Base-by-base conservation (phyloP, 2,329 filamentous ascomycete genomes). In the Aspergillus sojae region DNA sequence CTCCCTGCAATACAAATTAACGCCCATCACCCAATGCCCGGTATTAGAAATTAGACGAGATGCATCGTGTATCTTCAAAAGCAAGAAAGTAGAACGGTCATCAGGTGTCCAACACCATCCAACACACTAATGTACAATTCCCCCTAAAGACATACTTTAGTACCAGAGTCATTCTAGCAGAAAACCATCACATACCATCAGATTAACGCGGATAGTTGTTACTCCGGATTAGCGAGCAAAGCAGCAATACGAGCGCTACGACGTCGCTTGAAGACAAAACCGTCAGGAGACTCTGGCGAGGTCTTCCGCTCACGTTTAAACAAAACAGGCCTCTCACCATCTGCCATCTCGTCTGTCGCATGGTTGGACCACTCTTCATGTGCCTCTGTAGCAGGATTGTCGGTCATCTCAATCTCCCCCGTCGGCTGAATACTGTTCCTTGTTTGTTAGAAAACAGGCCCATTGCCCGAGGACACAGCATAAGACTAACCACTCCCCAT, bases 241-340 rank as follows among this genome's bases (percentile, higher is more conserved):
- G 54, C 55, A 26, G 60, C 60, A 28, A 62, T 53, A 10, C 60
- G 54, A 39, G 60, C 60, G 28, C 60, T 62, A 26, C 60, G 60
- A 28, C 60, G 60, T 57, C 60, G 28, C 45, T 62, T 58, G n/a
- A 21, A 46, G 28, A 48, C 19, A 41, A 34, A 43, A 1, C 39
- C 45, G n/a, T 55, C 50, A 4, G 36, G n/a, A 23, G 32, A 55
- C 11, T 26, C 52, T n/a, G 32, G n/a, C 28, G 30, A 34, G n/a
- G n/a, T 23, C 32, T 39, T 55, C 23, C 52, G 52, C 32, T 55
- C 52, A 23, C 52, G 52, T 26, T 55, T 55, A 26, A 55, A 55
- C 30, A 55, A 21, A 55, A 14, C n/a, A 26, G 52, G 52, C 21
- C 26, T 55, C n/a, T 39, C 32, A 9, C 5, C 30, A 16, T 46